Evolutionary conservation across 192 early-diverging fungal genomes (phyloP).

Genomic region (Coemansia sp.): DNA sequence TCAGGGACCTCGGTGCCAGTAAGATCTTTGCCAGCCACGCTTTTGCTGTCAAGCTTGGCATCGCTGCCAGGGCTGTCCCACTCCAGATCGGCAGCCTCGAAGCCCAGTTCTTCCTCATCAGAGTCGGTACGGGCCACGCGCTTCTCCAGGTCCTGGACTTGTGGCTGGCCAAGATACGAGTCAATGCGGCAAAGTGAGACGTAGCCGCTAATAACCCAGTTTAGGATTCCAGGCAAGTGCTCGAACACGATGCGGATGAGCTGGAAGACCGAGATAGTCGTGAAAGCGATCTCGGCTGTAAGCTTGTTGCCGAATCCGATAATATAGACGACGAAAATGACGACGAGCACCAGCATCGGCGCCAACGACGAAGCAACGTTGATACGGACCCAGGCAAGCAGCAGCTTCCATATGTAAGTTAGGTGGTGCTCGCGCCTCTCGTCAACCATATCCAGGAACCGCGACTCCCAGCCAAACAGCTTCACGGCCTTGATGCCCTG

Average conservation of each 20-base stretch:
- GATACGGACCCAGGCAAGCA: slow-evolving; percentile 56
- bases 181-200: slow-evolving; percentile 70
- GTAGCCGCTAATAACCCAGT: slow-evolving; percentile 58
- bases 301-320: slow-evolving; percentile 56
- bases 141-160: slow-evolving; percentile 58
- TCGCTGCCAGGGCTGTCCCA: slow-evolving; percentile 12
- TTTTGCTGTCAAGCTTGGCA: slow-evolving; percentile 9
- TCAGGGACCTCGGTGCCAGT: neutral
- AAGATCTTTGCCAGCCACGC: neutral
- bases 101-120: slow-evolving; percentile 14
- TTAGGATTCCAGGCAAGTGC: slow-evolving; percentile 60
- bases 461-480: slow-evolving; percentile 81
- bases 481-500: slow-evolving; percentile 91
- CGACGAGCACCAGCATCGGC: slow-evolving; percentile 65
- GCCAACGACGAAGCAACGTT: slow-evolving; percentile 56
- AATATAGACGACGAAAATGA: slow-evolving; percentile 63
- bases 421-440: slow-evolving; percentile 65
- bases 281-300: slow-evolving; percentile 68
- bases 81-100: slow-evolving; percentile 32
- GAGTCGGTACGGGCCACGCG: slow-evolving; percentile 7
- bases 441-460: slow-evolving; percentile 67
- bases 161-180: slow-evolving; percentile 70
- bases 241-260: slow-evolving; percentile 65
- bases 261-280: slow-evolving; percentile 69
- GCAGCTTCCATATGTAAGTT: slow-evolving; percentile 50